phyloP scores from a whole-genome alignment of 2,329 filamentous ascomycete species.

The Aspergillus uvarum region DNA sequence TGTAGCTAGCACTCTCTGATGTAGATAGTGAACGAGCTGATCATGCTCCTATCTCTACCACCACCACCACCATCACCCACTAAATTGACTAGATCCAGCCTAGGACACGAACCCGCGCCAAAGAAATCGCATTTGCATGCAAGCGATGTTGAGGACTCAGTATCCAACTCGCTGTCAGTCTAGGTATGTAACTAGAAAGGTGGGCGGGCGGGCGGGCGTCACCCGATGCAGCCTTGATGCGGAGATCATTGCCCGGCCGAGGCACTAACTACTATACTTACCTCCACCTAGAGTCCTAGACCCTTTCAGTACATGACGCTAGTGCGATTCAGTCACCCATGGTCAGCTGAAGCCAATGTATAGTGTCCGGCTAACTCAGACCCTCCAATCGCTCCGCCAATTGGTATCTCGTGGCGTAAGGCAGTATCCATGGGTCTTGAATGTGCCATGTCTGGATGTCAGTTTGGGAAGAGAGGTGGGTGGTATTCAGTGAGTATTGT shows the following conservation, averaged over 20 bases:
- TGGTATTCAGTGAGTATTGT: not conserved
- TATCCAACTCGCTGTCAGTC: not conserved
- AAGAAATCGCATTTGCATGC: not conserved
- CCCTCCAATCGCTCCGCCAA: constrained; percentile 15
- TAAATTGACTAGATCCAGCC: not conserved
- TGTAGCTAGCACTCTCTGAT: not conserved
- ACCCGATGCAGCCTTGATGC: not conserved
- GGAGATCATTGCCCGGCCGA: not conserved
- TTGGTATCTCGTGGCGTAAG: constrained; percentile 13
- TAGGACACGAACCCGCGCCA: not conserved
- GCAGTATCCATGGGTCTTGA: constrained; percentile 10
- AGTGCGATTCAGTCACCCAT: not conserved
- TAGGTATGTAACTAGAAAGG: not conserved
- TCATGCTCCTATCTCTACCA: not conserved
- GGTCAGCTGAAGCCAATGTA: constrained; percentile 17
- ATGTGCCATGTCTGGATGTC: not conserved
- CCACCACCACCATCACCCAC: not conserved
- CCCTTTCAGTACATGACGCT: constrained; percentile 7
- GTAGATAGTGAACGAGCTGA: not conserved
- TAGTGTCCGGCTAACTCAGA: constrained; percentile 15
- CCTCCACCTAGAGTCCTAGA: not conserved
- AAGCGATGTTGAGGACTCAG: not conserved
- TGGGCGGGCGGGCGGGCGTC: too few species aligned
- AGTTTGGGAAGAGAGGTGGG: not conserved
- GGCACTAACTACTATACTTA: too few species aligned